Percentiles rank a stretch among this genome's conserved stretches.
Conservation (phyloP, 176 grass and related monocot species). For the Aegilops sharonensis region DNA sequence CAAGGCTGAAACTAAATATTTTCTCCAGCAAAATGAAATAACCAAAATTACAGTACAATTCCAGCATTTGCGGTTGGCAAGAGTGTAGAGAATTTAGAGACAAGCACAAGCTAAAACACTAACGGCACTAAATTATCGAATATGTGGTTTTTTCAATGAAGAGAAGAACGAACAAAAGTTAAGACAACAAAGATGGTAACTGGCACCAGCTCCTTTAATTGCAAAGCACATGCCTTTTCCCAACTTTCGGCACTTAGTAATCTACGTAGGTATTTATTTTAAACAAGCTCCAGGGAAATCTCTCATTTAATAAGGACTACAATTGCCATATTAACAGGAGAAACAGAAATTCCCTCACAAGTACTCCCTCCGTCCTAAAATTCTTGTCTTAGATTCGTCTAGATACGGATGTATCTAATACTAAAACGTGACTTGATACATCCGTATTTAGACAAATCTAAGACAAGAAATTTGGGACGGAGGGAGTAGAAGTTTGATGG, state of each 20-base stretch:
- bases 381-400: too few relatives aligned
- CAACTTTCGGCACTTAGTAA: background rate
- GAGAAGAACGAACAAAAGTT: background rate
- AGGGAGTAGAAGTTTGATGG: background rate
- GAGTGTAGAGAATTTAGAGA: background rate
- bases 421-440: too few relatives aligned
- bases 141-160: slow-evolving; percentile 11
- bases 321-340: background rate
- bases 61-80: background rate
- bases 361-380: background rate
- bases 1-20: slow-evolving; percentile 25
- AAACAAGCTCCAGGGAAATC: background rate
- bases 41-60: background rate
- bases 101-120: background rate
- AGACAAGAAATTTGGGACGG: too few relatives aligned
- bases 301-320: slow-evolving; percentile 10
- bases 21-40: background rate
- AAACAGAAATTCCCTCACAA: background rate
- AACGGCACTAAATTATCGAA: background rate
- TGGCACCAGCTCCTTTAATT: background rate
- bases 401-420: too few relatives aligned
- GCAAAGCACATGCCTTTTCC: background rate
- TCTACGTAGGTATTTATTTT: background rate
- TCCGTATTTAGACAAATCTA: too few relatives aligned
- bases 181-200: background rate